Conservation (phyloP, 2,329 filamentous ascomycete genomes). For the Xylaria sp. region DNA sequence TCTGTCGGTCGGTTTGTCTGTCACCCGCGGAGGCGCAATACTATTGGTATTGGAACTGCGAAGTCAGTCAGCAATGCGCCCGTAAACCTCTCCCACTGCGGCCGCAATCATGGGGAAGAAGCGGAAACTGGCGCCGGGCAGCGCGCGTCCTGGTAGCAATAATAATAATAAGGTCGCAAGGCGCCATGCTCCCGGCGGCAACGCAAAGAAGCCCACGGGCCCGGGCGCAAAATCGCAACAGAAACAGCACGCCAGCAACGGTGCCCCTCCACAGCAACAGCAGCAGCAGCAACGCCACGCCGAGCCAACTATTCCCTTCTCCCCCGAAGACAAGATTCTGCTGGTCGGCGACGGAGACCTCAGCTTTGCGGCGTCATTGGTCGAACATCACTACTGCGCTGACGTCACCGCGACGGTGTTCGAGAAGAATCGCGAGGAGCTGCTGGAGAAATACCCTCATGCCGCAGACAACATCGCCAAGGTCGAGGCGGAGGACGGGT, state of each 20-base stretch:
- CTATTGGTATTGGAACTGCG: slow-evolving; percentile 6
- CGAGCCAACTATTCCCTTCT: slow-evolving; percentile 74
- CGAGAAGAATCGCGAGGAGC: slow-evolving; percentile 66
- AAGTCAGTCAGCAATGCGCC: slow-evolving; percentile 41
- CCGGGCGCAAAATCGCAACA: slow-evolving; percentile 31
- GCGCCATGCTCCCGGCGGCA: slow-evolving; percentile 27
- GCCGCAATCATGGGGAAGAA: slow-evolving; percentile 58
- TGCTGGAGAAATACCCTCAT: slow-evolving; percentile 81
- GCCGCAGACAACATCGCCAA: slow-evolving; percentile 68
- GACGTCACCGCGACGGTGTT: slow-evolving; percentile 76
- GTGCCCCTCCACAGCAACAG: slow-evolving; percentile 36
- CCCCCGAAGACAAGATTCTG: slow-evolving; percentile 73
- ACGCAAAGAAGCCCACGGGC: slow-evolving; percentile 14
- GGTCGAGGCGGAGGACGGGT: slow-evolving; percentile 57
- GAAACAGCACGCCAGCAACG: slow-evolving; percentile 23
- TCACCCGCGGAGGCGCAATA: slow-evolving; percentile 13
- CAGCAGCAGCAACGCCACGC: slow-evolving; percentile 49
- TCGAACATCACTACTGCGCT: slow-evolving; percentile 72
- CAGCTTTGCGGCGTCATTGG: slow-evolving; percentile 77
- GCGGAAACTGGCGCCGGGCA: slow-evolving; percentile 45
- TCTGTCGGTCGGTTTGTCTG: neutral
- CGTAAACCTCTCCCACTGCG: slow-evolving; percentile 34
- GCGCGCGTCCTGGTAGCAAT: slow-evolving; percentile 20
- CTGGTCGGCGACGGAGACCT: slow-evolving; percentile 85
- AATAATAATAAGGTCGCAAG: slow-evolving; percentile 40